These are phyloP conservation scores for Heimioporus sp. DNA, from an alignment of 768 basidiomycete genomes.

Conservation along the genomic window DNA sequence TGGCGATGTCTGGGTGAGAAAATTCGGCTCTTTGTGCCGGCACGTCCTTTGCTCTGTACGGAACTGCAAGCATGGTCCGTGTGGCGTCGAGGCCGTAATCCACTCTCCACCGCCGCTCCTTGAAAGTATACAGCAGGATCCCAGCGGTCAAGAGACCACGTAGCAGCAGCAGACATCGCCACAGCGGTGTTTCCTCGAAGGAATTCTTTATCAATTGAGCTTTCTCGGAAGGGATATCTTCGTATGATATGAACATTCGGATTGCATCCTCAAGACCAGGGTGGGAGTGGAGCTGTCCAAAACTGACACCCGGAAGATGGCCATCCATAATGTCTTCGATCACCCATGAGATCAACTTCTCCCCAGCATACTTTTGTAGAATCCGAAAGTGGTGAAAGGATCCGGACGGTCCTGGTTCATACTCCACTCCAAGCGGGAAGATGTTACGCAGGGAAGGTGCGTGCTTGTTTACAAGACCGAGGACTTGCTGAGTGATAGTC, in stretches of 20 bases:
- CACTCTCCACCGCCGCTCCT: slow-evolving; percentile 46
- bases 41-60: slow-evolving; percentile 52
- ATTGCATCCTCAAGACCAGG: background rate
- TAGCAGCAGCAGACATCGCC: slow-evolving; percentile 40
- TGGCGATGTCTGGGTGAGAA: slow-evolving; percentile 49
- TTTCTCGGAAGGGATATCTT: background rate
- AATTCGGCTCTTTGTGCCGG: slow-evolving; percentile 48
- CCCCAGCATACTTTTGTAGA: background rate
- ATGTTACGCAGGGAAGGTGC: background rate
- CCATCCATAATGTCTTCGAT: slow-evolving; percentile 7
- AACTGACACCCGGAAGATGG: slow-evolving; percentile 10
- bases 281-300: slow-evolving; percentile 5
- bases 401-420: background rate
- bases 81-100: slow-evolving; percentile 46
- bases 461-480: slow-evolving; percentile 14
- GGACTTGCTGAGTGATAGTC: slow-evolving; percentile 27
- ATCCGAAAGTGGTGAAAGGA: slow-evolving; percentile 21
- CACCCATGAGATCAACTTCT: slow-evolving; percentile 2
- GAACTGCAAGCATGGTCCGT: slow-evolving; percentile 49
- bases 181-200: slow-evolving; percentile 18
- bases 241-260: slow-evolving; percentile 13
- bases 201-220: slow-evolving; percentile 2
- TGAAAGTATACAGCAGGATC: slow-evolving; percentile 38
- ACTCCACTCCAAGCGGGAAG: slow-evolving; percentile 3
- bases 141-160: slow-evolving; percentile 44